Evolutionary conservation across 2,329 filamentous ascomycete species (phyloP), one percentile per base, ranked within the genome.

Genomic region (Penicillium janthinellum): DNA sequence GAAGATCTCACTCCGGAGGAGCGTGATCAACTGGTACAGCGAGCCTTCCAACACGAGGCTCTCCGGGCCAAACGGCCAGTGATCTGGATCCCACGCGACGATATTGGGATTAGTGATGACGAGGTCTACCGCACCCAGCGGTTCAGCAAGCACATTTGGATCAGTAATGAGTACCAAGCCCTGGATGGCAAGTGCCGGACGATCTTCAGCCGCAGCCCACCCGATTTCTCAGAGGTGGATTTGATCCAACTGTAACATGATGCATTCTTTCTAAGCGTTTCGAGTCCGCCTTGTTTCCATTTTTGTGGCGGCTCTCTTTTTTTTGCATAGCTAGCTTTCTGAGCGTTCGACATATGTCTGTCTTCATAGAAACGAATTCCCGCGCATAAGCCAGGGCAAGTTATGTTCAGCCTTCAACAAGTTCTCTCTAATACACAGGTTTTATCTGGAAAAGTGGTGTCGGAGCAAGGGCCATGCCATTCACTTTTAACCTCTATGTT

Each of bases 1-100:
- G 94, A 97, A 75, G 95, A 99, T 72, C 82, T 99, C 51, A 95
- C 91, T 1, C 91, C 92, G 0, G 91, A 94, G 17, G 92, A 97
- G 74, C 86, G 95, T 68, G 93, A 98, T 71, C 83, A 87, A 59
- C 85, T 98, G 41, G 90, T 95, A 12, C 89, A 89, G 56, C 89
- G 92, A 69, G 92, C 94, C 0, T 99, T 99, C 76, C 89, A 93
- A 77, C 95, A 99, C 71, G 88, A 88, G 37, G 95, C 95, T 0
- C 82, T 97, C 39, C 87, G 95, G 8, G 91, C 93, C 1, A 86
- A 90, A 54, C 85, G 92, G 55, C 95, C 95, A 0, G 91, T 91
- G 0, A 88, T 99, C 28, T 99, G 95, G 95, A 91, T 99, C 47
- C 95, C 95, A 0, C 86, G 89, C 11, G 95, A 99, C 71, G 90